Conservation (phyloP, 345 rosid genomes). For the Bretschneidera sinensis region DNA sequence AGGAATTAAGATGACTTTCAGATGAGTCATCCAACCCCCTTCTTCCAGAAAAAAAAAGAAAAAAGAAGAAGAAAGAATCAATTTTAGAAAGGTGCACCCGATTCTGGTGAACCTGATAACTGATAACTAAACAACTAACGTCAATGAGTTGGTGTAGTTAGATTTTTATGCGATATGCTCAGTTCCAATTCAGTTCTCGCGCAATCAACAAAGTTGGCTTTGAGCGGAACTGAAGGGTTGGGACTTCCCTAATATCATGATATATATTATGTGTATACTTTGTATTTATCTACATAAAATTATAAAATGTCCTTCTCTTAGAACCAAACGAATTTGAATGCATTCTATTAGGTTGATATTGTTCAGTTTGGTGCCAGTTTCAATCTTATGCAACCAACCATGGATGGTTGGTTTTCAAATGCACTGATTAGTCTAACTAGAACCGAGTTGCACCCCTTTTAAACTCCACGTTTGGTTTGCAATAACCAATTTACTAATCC, state of each 20-base stretch:
- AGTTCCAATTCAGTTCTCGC: background rate
- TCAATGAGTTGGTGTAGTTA: conserved; percentile 1
- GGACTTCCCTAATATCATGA: no score
- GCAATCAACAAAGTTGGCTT: background rate
- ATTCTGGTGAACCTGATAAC: background rate
- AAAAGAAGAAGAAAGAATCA: no score
- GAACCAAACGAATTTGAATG: background rate
- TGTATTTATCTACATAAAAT: no score
- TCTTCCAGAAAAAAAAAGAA: background rate
- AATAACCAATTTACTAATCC: conserved; percentile 17
- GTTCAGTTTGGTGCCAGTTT: background rate
- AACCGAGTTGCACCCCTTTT: background rate
- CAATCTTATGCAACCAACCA: no score
- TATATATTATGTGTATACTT: no score
- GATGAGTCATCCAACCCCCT: no score
- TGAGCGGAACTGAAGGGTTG: background rate
- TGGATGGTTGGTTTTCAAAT: no score
- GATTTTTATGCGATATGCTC: no score
- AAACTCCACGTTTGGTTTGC: background rate
- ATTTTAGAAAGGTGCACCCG: no score
- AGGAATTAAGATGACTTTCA: no score
- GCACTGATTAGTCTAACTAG: background rate
- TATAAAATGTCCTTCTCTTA: background rate
- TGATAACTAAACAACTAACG: background rate
- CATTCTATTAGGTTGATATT: background rate